Percentiles rank a stretch among this genome's conserved stretches.
These are phyloP conservation scores for Diacronema lutheri DNA, from an alignment of 78 protist genomes.

Conservation along the genomic window DNA sequence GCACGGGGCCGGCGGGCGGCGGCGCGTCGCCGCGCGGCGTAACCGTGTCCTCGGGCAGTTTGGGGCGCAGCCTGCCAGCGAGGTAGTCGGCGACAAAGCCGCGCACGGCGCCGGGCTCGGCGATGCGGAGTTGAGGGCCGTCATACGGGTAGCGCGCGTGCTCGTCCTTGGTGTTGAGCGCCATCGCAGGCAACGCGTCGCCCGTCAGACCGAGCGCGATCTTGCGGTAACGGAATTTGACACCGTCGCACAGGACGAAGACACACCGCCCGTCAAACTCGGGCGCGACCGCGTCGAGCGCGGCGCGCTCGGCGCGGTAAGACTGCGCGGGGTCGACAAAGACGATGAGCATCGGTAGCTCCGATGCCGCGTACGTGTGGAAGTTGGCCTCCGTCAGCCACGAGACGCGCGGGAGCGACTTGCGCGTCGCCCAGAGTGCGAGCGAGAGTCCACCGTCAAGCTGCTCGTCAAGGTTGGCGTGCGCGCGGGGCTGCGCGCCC, in stretches of 20 bases:
- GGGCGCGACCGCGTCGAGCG: not conserved
- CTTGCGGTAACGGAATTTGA: not conserved
- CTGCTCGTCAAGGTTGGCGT: not conserved
- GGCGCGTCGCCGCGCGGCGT: not conserved
- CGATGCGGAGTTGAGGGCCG: not conserved
- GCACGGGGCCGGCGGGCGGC: not conserved
- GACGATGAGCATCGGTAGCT: not conserved
- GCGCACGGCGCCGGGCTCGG: not conserved
- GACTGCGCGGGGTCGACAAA: not conserved
- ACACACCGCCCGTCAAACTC: not conserved
- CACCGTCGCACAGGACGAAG: not conserved
- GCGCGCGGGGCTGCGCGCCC: too few species aligned
- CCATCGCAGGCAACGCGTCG: not conserved
- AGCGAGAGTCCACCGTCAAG: not conserved
- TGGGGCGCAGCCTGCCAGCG: not conserved
- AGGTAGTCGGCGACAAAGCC: not conserved
- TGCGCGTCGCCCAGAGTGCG: not conserved
- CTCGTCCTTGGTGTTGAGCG: not conserved
- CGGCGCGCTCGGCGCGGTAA: not conserved
- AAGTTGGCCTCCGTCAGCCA: not conserved
- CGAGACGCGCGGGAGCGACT: not conserved
- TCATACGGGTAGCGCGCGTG: not conserved
- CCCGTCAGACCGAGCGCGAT: not conserved
- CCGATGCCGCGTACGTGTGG: not conserved
- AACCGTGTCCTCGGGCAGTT: not conserved